Evolutionary conservation across 2,329 filamentous ascomycete genomes (phyloP).

Genomic region (Amylocarpus encephaloides): DNA sequence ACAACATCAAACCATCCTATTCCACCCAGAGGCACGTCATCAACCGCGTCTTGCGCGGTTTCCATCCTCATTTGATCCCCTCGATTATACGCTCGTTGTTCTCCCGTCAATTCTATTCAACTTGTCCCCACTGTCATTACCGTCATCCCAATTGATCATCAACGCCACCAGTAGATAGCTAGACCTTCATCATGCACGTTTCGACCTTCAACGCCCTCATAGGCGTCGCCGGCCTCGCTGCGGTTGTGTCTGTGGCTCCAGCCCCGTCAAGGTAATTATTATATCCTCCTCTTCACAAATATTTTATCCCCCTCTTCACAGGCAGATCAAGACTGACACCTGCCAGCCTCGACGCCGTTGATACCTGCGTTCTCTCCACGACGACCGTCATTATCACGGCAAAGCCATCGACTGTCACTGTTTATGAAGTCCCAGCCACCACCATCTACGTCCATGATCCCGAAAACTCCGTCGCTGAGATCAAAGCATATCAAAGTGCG

Average conservation of each 20-base stretch:
- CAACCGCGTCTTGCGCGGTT: background rate
- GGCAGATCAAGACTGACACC: slow-evolving; percentile 8
- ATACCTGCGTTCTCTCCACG: slow-evolving; percentile 11
- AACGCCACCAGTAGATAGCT: background rate
- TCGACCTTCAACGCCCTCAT: slow-evolving; percentile 7
- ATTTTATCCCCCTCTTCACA: background rate
- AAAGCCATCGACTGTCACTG: slow-evolving; percentile 12
- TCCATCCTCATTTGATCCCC: slow-evolving; percentile 4
- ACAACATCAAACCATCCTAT: background rate
- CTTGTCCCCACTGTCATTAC: slow-evolving; percentile 5
- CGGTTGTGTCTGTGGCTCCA: slow-evolving; percentile 14
- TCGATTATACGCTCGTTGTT: background rate
- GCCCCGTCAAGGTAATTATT: slow-evolving; percentile 19
- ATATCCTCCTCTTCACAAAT: background rate
- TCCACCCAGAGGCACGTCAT: background rate
- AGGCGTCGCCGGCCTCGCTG: slow-evolving; percentile 15
- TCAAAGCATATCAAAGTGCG: background rate
- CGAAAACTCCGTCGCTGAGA: background rate
- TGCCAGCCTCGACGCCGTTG: slow-evolving; percentile 5
- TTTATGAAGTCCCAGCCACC: slow-evolving; percentile 10
- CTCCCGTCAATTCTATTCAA: background rate
- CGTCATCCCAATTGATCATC: background rate
- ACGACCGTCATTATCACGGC: slow-evolving; percentile 20
- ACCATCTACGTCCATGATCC: slow-evolving; percentile 11
- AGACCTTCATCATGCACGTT: slow-evolving; percentile 21